Base-by-base conservation (phyloP, 306 rosid genomes). In the Sicyos edulis region DNA sequence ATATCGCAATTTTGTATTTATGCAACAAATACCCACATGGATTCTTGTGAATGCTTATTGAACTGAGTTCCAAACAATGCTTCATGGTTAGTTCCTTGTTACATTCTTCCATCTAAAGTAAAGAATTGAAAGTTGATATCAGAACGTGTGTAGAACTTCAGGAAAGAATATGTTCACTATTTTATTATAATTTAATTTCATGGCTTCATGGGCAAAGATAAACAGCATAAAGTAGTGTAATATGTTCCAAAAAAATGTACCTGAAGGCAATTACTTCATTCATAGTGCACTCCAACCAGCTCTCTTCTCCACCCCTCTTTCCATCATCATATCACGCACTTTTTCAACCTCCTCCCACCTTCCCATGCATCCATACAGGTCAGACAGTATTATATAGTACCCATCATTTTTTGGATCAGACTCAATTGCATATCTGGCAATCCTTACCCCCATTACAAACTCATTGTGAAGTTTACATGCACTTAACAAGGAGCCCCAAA, bases 341-440 rank as follows among this genome's bases (percentile, higher is more conserved):
- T 74, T 82, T 75, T 83, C 83, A 17, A 92, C 96, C 57, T 85
- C 92, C 60, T 88, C 96, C 97, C 97, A 91, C 72, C 79, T 87
- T 73, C 92, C 96, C 72, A 76, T 72, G 17, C 86, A 84, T 80
- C 85, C 79, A 76, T 88, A 87, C 87, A 91, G 45, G 71, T 88
- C 89, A 66, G 87, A 82, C 72, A 89, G 73, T 88, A 82, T 78
- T 50, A 87, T 72, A 49, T 87, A 85, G 59, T 91, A 83, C 44
- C 96, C 92, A 75, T 91, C 91, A 73, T 89, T 91, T 74, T 80
- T 81, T 66, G 93, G 96, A 76, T 88, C 96, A 61, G 87, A 80
- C 47, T 85, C 81, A 50, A 87, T 82, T 52, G 93, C 96, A 71
- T 51, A 74, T 82, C 52, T 65, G 52, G 88, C 93, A 71, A 88